Base-by-base conservation (phyloP, 345 rosid genomes). In the Citrus hindsii region DNA sequence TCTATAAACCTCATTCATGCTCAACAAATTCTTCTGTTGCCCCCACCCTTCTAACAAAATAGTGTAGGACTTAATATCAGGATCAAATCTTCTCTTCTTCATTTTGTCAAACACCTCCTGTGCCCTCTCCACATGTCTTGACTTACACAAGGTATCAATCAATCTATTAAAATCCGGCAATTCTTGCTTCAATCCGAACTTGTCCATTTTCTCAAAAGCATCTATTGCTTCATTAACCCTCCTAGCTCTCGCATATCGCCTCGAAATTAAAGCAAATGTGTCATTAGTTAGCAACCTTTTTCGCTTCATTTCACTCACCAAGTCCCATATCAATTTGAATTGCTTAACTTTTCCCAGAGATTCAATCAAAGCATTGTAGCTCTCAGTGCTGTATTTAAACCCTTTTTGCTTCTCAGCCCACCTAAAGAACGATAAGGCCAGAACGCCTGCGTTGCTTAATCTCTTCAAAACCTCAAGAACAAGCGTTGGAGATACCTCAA, bases 31-130 rank as follows among this genome's bases (percentile, higher is more conserved):
- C 81, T 75, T 82, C 79, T 86, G 94, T 75, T 85, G 89, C 53
- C 97, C 93, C 95, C 98, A 95, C 21, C 98, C 96, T 83, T 93
- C 93, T 28, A 93, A 86, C 80, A 93, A 82, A 80, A 93, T 93
- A 9, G 98, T 88, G 37, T 84, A 92, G 1, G 94, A 86, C 88
- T 92, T 92, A 3, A 92, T 77, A 83, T 92, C 93, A 28, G 96
- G 90, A 28, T 65, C 71, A 76, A 95, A 91, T 76, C 86, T 89
- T 76, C 81, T 91, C 68, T 80, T 91, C 62, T 86, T 91, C 92
- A 92, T 92, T 89, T 85, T 86, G 71, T 95, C 98, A 70, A 93
- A 91, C 94, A 95, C 87, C 87, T 91, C 79, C 65, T 93, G 98
- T 77, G 97, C 98, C 70, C 82, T 88, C 37, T 74, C 85, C 27